These are phyloP conservation scores for Phytophthora ramorum DNA, from an alignment of 352 stramenopile species.

Conservation along the genomic window DNA sequence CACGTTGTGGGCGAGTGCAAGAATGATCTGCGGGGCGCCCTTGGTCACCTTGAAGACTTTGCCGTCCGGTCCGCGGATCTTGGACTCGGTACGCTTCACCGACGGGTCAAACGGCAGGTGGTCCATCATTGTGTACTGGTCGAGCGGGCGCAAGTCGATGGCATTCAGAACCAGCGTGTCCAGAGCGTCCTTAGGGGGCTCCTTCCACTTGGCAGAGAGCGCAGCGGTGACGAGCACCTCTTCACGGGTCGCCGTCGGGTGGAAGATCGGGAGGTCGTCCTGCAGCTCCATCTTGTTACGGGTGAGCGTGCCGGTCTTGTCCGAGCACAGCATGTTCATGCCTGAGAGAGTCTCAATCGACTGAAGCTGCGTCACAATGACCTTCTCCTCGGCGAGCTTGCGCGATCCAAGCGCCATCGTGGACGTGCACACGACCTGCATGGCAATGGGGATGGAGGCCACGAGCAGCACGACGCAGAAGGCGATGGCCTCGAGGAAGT, in stretches of 20 bases:
- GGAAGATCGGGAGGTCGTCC: conserved; percentile 91
- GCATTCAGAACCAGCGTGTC: conserved; percentile 93
- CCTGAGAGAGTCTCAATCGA: conserved; percentile 93
- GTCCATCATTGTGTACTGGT: conserved; percentile 86
- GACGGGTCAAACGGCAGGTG: conserved; percentile 86
- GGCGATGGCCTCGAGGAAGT: conserved; percentile 80
- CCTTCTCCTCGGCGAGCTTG: conserved; percentile 91
- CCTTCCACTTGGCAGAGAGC: conserved; percentile 95
- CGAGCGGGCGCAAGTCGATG: conserved; percentile 83
- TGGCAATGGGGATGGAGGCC: conserved; percentile 93
- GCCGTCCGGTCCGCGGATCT: conserved; percentile 76
- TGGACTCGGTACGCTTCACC: conserved; percentile 94
- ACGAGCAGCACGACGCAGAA: conserved; percentile 93
- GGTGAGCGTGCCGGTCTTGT: conserved; percentile 97
- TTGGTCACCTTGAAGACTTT: conserved; percentile 95
- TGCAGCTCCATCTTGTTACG: conserved; percentile 95
- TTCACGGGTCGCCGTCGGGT: conserved; percentile 78
- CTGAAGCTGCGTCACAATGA: conserved; percentile 92
- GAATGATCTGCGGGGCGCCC: conserved; percentile 94
- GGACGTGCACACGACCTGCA: conserved; percentile 94
- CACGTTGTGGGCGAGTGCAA: conserved; percentile 80
- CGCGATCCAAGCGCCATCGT: conserved; percentile 93
- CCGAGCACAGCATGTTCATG: conserved; percentile 95
- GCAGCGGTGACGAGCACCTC: conserved; percentile 92
- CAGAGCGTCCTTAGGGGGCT: conserved; percentile 93